Conservation (phyloP, 2,329 filamentous ascomycete genomes). For the Phialemonium atrogriseum region DNA sequence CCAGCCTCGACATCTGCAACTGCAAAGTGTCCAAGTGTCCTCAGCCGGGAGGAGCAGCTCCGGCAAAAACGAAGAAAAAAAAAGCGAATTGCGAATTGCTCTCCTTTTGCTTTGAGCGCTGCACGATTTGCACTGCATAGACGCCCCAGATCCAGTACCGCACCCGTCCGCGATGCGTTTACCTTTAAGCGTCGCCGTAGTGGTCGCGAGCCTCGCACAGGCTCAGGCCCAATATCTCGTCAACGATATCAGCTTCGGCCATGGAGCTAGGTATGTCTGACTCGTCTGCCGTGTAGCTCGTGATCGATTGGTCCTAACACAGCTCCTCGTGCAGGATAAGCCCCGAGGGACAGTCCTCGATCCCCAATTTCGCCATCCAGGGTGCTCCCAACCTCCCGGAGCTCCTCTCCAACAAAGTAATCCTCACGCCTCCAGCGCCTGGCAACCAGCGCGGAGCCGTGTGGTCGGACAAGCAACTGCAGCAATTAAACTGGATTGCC, state of each 20-base stretch:
- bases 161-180: constrained; percentile 32
- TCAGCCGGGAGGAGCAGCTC: constrained; percentile 2
- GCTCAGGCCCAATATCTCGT: constrained; percentile 58
- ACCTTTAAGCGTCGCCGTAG: constrained; percentile 15
- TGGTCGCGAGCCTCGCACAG: constrained; percentile 38
- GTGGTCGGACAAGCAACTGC: constrained; percentile 62
- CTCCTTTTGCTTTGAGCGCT: background rate
- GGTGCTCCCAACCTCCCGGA: constrained; percentile 49
- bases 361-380: constrained; percentile 47
- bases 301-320: constrained; percentile 1
- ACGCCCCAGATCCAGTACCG: too few species aligned
- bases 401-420: constrained; percentile 78
- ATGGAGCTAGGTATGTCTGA: constrained; percentile 47
- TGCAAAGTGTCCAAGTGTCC: constrained; percentile 5
- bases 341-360: constrained; percentile 40
- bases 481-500: constrained; percentile 65
- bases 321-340: constrained; percentile 47
- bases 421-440: constrained; percentile 81
- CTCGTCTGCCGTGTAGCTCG: background rate
- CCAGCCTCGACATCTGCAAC: constrained; percentile 1
- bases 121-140: too few species aligned
- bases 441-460: constrained; percentile 77
- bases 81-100: constrained; percentile 1
- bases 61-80: background rate
- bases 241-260: constrained; percentile 70